Conservation (phyloP, 352 stramenopile species). For the Phytophthora citrophthora region DNA sequence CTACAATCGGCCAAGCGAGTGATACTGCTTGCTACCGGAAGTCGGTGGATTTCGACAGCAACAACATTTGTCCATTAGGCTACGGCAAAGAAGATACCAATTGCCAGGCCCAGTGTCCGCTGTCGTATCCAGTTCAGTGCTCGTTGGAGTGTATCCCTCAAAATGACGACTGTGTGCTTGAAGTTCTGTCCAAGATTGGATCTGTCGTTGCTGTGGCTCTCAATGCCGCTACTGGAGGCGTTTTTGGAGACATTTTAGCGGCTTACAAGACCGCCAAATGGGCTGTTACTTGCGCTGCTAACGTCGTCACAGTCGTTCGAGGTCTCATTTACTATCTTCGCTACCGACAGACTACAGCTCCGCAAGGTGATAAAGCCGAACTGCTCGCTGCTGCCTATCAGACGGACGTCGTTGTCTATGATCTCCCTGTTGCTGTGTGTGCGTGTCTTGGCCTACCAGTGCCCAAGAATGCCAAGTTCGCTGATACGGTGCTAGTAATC, state of each 20-base stretch:
- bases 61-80: conserved; percentile 33
- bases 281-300: conserved; percentile 29
- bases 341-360: conserved; percentile 26
- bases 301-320: conserved; percentile 24
- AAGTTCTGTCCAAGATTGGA: conserved; percentile 32
- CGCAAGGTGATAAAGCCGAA: conserved; percentile 25
- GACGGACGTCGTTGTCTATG: conserved; percentile 23
- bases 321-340: conserved; percentile 29
- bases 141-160: conserved; percentile 53
- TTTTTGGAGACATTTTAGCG: conserved; percentile 29
- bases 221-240: conserved; percentile 29
- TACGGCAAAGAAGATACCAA: conserved; percentile 26
- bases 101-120: conserved; percentile 38
- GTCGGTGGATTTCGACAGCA: conserved; percentile 25
- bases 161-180: conserved; percentile 33
- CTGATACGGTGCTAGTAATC: conserved; percentile 18
- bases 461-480: conserved; percentile 16
- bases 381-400: conserved; percentile 28
- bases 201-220: conserved; percentile 31
- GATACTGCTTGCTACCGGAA: conserved; percentile 35
- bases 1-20: conserved; percentile 22
- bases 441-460: conserved; percentile 21
- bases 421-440: conserved; percentile 25
- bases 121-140: conserved; percentile 41
- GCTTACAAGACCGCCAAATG: conserved; percentile 34